Evolutionary conservation across 1,284 basidiomycete genomes (phyloP), one percentile per base, ranked within the genome.

Genomic region (Tilletia caries): DNA sequence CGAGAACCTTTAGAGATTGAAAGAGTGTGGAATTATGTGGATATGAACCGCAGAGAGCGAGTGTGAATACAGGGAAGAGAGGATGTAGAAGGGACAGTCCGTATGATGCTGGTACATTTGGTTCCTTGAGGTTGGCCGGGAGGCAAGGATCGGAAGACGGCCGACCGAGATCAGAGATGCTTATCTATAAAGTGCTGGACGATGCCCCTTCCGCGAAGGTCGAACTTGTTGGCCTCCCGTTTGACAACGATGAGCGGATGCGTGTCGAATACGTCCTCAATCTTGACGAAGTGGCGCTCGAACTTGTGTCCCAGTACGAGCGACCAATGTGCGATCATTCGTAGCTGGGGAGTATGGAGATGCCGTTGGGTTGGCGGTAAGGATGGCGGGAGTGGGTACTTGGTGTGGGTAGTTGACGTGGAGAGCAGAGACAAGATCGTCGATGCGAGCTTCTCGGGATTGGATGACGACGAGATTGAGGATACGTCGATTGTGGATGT

Each of bases 281-380:
- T 20, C 32, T 62, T 62, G 33, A 62, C 58, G n/a, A 62, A 62
- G 29, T 33, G 32, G 20, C 58, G 58, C 32, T 62, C 58, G 32
- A 62, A 62, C 32, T 37, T 33, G 29, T 29, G 8, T 1, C 58
- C 58, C 15, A 62, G 32, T 13, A 34, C 20, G 10, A 29, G 20
- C 29, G 32, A 33, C 58, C 58, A 62, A 3, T n/a, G 58, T 29
- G 29, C 29, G 33, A 62, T 23, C 29, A 62, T 62, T 33, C 58
- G 27, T 13, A 62, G 33, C 58, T 62, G 58, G 0, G 29, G 29
- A 18, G 33, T 13, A 13, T 29, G 27, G 13, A 62, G 58, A 3
- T 13, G 18, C 5, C 29, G 58, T 34, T 62, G 58, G 6, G 29
- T 20, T 34, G 27, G 20, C 15, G 58, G 58, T 23, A 62, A 37